phyloP scores from a whole-genome alignment of 1,139 yeast species.

The Geotrichum klebahnii region DNA sequence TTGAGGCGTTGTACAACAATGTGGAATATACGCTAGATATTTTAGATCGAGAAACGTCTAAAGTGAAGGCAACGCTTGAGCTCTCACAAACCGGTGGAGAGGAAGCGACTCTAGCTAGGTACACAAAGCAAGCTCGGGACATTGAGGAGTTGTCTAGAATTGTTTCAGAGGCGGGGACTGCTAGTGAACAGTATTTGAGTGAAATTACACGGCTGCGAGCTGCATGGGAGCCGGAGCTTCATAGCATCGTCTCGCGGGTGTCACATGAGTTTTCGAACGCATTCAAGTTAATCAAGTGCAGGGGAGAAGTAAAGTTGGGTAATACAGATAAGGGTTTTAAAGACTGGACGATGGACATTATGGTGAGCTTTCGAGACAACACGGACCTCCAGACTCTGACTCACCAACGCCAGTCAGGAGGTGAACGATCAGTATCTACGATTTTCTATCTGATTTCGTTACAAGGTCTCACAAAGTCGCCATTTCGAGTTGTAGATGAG shows the following conservation, averaged over 20 bases:
- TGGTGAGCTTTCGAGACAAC: slow-evolving; percentile 79
- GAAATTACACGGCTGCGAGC: slow-evolving; percentile 43
- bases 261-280: slow-evolving; percentile 61
- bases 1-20: slow-evolving; percentile 14
- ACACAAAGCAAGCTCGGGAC: slow-evolving; percentile 29
- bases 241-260: slow-evolving; percentile 49
- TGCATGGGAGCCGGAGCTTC: slow-evolving; percentile 59
- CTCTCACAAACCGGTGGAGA: slow-evolving; percentile 2
- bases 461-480: slow-evolving; percentile 87
- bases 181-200: slow-evolving; percentile 36
- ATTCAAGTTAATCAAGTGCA: slow-evolving; percentile 74
- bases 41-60: slow-evolving; percentile 5
- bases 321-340: slow-evolving; percentile 50
- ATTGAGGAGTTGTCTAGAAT: slow-evolving; percentile 36
- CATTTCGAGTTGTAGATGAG: slow-evolving; percentile 94
- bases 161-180: slow-evolving; percentile 33
- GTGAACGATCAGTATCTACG: slow-evolving; percentile 94
- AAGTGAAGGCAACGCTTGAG: slow-evolving; percentile 3
- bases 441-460: slow-evolving; percentile 84
- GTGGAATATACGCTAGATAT: slow-evolving; percentile 12
- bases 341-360: slow-evolving; percentile 80
- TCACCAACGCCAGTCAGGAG: slow-evolving; percentile 91
- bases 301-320: slow-evolving; percentile 67
- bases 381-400: slow-evolving; percentile 68
- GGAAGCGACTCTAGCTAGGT: slow-evolving; percentile 24